Evolutionary conservation across 108 stramenopile genomes (phyloP).

Genomic region (Cyclotella atomus): DNA sequence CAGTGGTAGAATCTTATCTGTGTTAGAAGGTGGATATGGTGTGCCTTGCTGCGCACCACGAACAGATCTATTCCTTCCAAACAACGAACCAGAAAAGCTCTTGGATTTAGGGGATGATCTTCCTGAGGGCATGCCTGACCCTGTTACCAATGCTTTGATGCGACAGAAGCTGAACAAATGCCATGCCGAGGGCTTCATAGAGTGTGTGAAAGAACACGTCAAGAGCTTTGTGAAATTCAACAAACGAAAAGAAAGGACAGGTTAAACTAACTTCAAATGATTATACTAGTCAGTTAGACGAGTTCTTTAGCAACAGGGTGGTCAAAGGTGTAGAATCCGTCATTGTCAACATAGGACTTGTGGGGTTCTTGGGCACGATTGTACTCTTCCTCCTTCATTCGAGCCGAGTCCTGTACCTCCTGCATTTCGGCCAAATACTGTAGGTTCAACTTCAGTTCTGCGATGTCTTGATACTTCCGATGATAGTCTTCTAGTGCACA

Average conservation of each 20-base stretch:
- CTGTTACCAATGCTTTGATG: slow-evolving; percentile 56
- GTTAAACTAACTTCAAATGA: not conserved
- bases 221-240: slow-evolving; percentile 57
- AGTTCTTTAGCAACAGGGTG: too few relatives aligned
- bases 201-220: slow-evolving; percentile 81
- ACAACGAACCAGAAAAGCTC: slow-evolving; percentile 29
- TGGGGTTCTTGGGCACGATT: too few relatives aligned
- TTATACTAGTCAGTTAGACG: too few relatives aligned
- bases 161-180: slow-evolving; percentile 74
- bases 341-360: too few relatives aligned
- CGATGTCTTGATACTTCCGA: too few relatives aligned
- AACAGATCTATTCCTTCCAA: slow-evolving; percentile 58
- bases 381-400: too few relatives aligned
- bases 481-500: too few relatives aligned
- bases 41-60: slow-evolving; percentile 82
- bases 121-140: slow-evolving; percentile 74
- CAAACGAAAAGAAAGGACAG: slow-evolving; percentile 6
- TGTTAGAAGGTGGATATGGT: slow-evolving; percentile 98
- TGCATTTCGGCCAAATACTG: too few relatives aligned
- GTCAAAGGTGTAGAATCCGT: too few relatives aligned
- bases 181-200: slow-evolving; percentile 82
- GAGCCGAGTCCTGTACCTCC: too few relatives aligned
- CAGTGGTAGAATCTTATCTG: slow-evolving; percentile 91
- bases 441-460: too few relatives aligned
- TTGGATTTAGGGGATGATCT: slow-evolving; percentile 79